phyloP scores from a whole-genome alignment of 768 basidiomycete genomes.

The Leccinum boreale region DNA sequence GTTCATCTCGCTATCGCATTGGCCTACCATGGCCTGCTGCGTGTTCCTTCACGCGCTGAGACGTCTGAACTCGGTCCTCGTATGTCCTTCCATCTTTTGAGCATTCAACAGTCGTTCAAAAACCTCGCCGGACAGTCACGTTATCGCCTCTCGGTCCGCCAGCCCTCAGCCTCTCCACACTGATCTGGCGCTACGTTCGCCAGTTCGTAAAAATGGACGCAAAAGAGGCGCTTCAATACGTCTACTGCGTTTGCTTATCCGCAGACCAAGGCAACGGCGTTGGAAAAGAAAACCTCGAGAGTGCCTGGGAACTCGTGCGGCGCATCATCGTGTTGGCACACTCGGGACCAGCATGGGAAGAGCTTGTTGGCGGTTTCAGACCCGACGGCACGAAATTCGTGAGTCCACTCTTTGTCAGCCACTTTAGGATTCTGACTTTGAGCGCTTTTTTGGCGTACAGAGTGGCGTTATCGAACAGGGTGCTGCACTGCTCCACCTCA shows the following conservation, averaged over 20 bases:
- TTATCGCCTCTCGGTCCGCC: conserved; percentile 68
- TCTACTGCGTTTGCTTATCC: conserved; percentile 79
- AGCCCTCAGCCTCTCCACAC: conserved; percentile 74
- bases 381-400: conserved; percentile 89
- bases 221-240: conserved; percentile 91
- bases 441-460: conserved; percentile 35
- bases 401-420: conserved; percentile 32
- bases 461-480: conserved; percentile 86
- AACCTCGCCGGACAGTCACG: conserved; percentile 48
- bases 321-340: conserved; percentile 78
- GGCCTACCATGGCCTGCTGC: conserved; percentile 88
- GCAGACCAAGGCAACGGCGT: conserved; percentile 67
- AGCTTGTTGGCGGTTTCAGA: conserved; percentile 88
- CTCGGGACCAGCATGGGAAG: conserved; percentile 82
- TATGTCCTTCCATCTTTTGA: conserved; percentile 37
- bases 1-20: conserved; percentile 92
- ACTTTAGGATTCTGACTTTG: background rate
- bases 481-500: conserved; percentile 69
- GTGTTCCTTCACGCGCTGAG: conserved; percentile 78
- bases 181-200: conserved; percentile 91
- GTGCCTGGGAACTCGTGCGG: conserved; percentile 75
- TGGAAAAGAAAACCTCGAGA: conserved; percentile 83
- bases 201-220: conserved; percentile 93
- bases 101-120: background rate
- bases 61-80: conserved; percentile 81